Evolutionary conservation across 129 eudicot species (phyloP).

Genomic region (Smallanthus sonchifolius): DNA sequence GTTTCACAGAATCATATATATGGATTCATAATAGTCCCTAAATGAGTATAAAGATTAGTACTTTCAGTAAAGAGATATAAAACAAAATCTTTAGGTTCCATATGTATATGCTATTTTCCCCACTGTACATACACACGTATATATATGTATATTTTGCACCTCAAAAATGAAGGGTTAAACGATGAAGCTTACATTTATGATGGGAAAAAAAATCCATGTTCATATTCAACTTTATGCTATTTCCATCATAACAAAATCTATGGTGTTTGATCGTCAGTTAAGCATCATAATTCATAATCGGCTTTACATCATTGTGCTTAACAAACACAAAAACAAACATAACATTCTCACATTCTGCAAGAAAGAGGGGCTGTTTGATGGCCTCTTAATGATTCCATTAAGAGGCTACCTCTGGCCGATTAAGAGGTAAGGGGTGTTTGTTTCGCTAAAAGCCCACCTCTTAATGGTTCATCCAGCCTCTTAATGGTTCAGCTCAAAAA

Average conservation of each 20-base stretch:
- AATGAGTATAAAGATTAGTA: background rate
- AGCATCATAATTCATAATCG: background rate
- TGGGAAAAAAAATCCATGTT: no score
- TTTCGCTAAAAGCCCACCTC: no score
- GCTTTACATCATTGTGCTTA: background rate
- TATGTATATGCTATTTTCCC: background rate
- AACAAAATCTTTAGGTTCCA: background rate
- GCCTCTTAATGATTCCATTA: no score
- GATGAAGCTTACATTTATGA: background rate
- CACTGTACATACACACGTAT: no score
- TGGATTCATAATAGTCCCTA: background rate
- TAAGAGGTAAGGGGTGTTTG: no score
- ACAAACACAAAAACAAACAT: background rate
- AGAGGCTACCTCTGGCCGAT: no score
- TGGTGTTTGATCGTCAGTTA: conserved; percentile 5
- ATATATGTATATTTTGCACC: background rate
- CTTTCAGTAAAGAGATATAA: background rate
- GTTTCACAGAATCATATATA: background rate
- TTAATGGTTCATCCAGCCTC: no score
- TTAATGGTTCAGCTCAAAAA: no score
- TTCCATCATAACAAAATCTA: no score
- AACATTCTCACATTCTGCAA: background rate
- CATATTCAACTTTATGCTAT: no score
- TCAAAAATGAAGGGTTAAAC: background rate
- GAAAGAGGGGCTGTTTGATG: no score